Evolutionary conservation across 805 yeast genomes (phyloP), one percentile per base, ranked within the genome.

Genomic region (Zygosaccharomyces bailii): DNA sequence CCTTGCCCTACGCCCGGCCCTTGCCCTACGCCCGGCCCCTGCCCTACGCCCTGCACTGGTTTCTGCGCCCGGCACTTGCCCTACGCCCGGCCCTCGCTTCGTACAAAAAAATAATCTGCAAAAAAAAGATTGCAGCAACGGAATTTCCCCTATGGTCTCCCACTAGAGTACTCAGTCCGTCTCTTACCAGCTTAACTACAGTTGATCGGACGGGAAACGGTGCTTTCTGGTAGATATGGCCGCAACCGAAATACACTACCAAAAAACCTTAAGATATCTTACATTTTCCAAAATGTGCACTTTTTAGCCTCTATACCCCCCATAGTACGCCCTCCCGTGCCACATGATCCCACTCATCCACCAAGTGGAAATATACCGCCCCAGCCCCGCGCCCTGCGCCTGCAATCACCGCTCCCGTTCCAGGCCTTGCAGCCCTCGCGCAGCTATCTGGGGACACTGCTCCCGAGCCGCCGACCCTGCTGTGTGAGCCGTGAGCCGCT

Each of bases 141-240:
- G 73, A 72, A 71, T 72, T 73, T 73, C 76, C 70, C 78, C 70
- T 69, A 71, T 72, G 76, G 78, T 73, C 77, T 69, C 76, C 78
- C 76, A 73, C 75, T 68, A 69, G 70, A 71, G 69, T 73, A 72
- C 78, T 73, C 75, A 69, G 75, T 71, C 73, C 67, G 75, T 76
- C 78, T 70, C 77, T 73, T 71, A 71, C 74, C 71, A 68, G 78
- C 72, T 72, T 72, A 71, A 73, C 76, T 73, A 72, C 75, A 70
- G 74, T 71, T 73, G 78, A 72, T 73, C 78, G 77, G 77, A 73
- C 78, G 78, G 78, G 77, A 73, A 74, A 72, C 75, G 75, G 76
- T 73, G 76, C 74, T 73, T 72, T 74, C 77, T 69, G 71, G 75
- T 72, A 69, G 77, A 71, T 74, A 71, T 73, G 78, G 77, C 76